Base-by-base conservation (phyloP, 1,139 yeast genomes). In the Blastobotrys arbuscula region DNA sequence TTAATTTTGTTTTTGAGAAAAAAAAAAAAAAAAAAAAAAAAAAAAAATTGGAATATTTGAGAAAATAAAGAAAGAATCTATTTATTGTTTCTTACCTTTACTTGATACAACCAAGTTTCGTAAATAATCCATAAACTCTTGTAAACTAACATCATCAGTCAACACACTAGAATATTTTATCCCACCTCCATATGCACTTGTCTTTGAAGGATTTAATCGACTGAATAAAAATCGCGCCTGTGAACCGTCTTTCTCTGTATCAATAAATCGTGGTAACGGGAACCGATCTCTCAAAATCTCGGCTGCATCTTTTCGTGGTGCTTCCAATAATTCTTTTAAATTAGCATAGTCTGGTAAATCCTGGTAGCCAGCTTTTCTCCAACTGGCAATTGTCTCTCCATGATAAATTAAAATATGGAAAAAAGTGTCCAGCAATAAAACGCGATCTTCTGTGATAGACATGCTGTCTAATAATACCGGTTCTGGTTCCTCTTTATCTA, bases 211-310 rank as follows among this genome's bases (percentile, higher is more conserved):
- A 62, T 84, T 84, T 59, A 84, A 70, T 62, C 82, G 81, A 2
- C 89, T 83, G 75, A 81, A 78, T 53, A 84, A 70, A 62, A 84
- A 84, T 61, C 94, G 73, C 0, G 92, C 88, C 59, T 84, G 92
- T 0, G 86, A 80, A 2, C 88, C 89, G 42, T 87, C 84, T 59
- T 82, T 87, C 55, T 82, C 86, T 44, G 86, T 79, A 60, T 82
- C 87, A 50, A 82, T 80, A 58, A 81, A 82, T 55, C 89, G 70
- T 1, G 89, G 89, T 53, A 82, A 70, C 16, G 89, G 89, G 70
- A 81, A 82, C 53, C 92, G 66, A 58, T 83, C 90, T 53, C 78
- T 70, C 39, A 84, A 68, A 37, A 83, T 71, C 48, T 78, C 84
- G 52, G 84, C 78, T 1, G 88, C 89, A 55, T 83, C 90, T 41